Conservation (phyloP, 2,329 filamentous ascomycete species). For the Aureobasidium sp. region DNA sequence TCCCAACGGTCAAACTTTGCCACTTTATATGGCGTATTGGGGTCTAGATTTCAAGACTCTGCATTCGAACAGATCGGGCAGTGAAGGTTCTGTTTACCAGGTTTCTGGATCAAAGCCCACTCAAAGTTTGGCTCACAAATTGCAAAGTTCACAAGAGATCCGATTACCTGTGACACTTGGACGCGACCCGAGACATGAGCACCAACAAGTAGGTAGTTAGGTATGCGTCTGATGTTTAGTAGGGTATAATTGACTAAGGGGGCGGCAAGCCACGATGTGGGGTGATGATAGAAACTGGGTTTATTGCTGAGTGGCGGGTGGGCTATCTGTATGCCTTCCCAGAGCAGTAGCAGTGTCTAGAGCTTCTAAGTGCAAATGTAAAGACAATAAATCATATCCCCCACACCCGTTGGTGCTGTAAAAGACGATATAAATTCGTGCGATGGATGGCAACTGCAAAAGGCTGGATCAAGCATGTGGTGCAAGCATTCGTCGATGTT, state of each 20-base stretch:
- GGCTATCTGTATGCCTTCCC: background rate
- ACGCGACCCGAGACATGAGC: background rate
- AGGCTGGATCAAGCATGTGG: background rate
- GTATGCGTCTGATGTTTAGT: background rate
- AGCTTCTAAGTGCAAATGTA: background rate
- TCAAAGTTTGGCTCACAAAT: background rate
- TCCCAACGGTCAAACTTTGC: conserved; percentile 1
- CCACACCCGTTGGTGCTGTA: background rate
- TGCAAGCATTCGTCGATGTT: background rate
- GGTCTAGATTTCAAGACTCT: background rate
- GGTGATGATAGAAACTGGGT: background rate
- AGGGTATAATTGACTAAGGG: background rate
- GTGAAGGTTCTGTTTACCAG: background rate
- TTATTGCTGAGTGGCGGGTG: background rate
- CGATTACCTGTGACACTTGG: background rate
- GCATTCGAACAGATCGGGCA: background rate
- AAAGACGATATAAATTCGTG: background rate
- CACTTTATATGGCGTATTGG: background rate
- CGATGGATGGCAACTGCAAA: background rate
- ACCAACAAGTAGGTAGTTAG: background rate
- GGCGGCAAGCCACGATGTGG: background rate
- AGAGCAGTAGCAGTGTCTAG: background rate
- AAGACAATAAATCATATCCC: background rate
- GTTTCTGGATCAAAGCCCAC: background rate
- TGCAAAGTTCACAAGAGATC: background rate